Conservation (phyloP, 202 grass and related monocot genomes). For the Carex arenaria region DNA sequence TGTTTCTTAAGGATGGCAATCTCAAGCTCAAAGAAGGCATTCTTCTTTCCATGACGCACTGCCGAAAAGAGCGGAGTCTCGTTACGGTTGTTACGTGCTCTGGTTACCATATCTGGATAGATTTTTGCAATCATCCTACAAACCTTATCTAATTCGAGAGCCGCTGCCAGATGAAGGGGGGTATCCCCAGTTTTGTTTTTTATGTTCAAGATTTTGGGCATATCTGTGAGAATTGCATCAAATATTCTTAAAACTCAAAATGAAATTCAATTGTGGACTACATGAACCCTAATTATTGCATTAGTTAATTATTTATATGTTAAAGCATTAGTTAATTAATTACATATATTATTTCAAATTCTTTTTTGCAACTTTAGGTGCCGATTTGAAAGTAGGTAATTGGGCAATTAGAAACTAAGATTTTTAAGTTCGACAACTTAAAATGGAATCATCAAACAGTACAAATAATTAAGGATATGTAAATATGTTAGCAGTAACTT, state of each 20-base stretch:
- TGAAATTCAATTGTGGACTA: background rate
- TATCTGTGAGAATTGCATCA: background rate
- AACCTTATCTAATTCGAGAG: background rate
- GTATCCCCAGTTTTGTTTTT: background rate
- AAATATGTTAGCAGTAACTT: too few species aligned
- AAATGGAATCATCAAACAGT: too few species aligned
- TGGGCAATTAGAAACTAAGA: too few species aligned
- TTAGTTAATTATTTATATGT: too few species aligned
- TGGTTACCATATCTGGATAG: background rate
- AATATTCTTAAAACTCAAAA: background rate
- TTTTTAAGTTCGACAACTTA: too few species aligned
- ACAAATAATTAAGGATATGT: too few species aligned
- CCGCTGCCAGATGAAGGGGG: background rate
- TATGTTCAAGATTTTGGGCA: background rate
- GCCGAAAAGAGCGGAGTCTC: slow-evolving; percentile 5
- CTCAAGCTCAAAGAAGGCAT: slow-evolving; percentile 1
- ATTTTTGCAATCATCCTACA: background rate
- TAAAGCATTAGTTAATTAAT: too few species aligned
- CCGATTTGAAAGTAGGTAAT: too few species aligned
- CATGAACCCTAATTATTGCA: background rate
- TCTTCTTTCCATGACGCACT: background rate
- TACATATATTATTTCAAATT: too few species aligned
- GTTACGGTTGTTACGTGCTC: background rate
- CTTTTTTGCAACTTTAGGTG: too few species aligned
- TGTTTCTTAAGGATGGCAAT: background rate